phyloP scores from a whole-genome alignment of 495 filamentous ascomycete species.

The Penicillium cinerascens region DNA sequence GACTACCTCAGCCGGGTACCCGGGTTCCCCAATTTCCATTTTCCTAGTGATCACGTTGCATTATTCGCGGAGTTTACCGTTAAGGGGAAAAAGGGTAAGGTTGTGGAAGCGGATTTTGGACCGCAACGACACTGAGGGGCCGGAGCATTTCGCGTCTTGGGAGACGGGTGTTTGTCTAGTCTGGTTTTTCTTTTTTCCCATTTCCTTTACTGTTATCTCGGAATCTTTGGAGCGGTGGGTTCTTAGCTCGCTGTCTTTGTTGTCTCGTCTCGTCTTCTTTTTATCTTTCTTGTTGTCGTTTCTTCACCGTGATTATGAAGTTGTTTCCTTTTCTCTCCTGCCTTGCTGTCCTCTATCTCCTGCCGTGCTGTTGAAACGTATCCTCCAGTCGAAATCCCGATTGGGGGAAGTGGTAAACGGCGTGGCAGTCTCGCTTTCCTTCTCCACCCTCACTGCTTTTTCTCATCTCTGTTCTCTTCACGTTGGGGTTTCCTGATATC shows the following conservation, averaged over 20 bases:
- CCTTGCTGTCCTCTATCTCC: slow-evolving; percentile 19
- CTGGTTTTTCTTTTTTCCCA: slow-evolving; percentile 18
- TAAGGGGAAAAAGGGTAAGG: slow-evolving; percentile 85
- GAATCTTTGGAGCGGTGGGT: slow-evolving; percentile 39
- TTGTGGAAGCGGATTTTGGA: slow-evolving; percentile 61
- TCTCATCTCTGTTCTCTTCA: slow-evolving; percentile 6
- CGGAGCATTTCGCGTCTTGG: slow-evolving; percentile 41
- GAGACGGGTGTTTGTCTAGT: slow-evolving; percentile 44
- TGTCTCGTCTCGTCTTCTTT: slow-evolving; percentile 11
- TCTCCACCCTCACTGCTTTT: neutral
- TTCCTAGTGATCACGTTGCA: slow-evolving; percentile 94
- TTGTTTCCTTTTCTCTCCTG: slow-evolving; percentile 7
- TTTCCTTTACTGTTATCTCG: slow-evolving; percentile 33
- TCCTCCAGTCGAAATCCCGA: slow-evolving; percentile 16
- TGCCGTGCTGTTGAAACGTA: slow-evolving; percentile 19
- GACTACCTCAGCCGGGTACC: slow-evolving; percentile 87
- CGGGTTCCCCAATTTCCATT: slow-evolving; percentile 95
- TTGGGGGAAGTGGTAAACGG: slow-evolving; percentile 25
- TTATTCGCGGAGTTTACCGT: slow-evolving; percentile 88
- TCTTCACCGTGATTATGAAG: slow-evolving; percentile 18
- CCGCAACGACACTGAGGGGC: slow-evolving; percentile 50
- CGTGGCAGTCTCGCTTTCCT: slow-evolving; percentile 16
- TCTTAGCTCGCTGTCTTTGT: slow-evolving; percentile 24
- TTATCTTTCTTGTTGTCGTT: slow-evolving; percentile 17
- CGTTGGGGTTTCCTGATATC: slow-evolving; percentile 22